A percentile compares a stretch with the other conserved stretches of the same genome.
These are phyloP conservation scores for Colletotrichum theobromicola DNA, from an alignment of 2,329 filamentous ascomycete species.

Conservation along the genomic window DNA sequence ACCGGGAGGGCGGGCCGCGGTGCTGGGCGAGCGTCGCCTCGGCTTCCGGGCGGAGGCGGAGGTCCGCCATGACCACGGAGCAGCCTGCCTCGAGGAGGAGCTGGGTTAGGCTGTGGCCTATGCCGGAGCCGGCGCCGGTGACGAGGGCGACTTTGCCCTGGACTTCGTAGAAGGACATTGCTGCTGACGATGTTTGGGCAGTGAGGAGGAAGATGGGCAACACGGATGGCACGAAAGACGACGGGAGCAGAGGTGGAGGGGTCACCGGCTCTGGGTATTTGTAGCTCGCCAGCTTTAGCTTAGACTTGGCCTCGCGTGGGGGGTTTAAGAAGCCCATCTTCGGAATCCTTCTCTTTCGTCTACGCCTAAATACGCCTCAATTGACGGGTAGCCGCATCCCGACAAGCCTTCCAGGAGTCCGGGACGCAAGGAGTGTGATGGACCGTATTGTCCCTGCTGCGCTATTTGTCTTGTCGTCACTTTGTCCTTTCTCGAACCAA, in stretches of 20 bases:
- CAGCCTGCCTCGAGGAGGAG: not conserved
- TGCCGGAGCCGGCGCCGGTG: conserved; percentile 16
- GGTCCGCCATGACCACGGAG: conserved; percentile 22
- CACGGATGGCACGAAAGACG: not conserved
- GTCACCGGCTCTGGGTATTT: not conserved
- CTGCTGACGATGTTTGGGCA: not conserved
- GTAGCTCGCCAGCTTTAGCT: not conserved
- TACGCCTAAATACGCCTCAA: not conserved
- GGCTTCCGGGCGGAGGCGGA: conserved; percentile 27
- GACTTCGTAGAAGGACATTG: conserved; percentile 16
- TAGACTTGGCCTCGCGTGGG: not conserved
- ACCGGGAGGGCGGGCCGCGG: not conserved
- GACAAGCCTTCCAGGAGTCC: not conserved
- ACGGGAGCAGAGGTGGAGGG: not conserved
- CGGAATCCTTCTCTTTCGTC: not conserved
- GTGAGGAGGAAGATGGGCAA: not conserved
- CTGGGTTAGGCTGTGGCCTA: not conserved
- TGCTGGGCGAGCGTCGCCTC: conserved; percentile 20
- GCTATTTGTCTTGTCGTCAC: not conserved
- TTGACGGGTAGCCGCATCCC: not conserved
- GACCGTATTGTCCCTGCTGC: not conserved
- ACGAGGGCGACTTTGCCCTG: conserved; percentile 20
- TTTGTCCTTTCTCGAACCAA: not conserved
- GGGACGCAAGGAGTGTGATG: not conserved
- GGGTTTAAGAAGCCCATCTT: not conserved